Base-by-base conservation (phyloP, 2,329 filamentous ascomycete species). In the Talaromyces marneffei region DNA sequence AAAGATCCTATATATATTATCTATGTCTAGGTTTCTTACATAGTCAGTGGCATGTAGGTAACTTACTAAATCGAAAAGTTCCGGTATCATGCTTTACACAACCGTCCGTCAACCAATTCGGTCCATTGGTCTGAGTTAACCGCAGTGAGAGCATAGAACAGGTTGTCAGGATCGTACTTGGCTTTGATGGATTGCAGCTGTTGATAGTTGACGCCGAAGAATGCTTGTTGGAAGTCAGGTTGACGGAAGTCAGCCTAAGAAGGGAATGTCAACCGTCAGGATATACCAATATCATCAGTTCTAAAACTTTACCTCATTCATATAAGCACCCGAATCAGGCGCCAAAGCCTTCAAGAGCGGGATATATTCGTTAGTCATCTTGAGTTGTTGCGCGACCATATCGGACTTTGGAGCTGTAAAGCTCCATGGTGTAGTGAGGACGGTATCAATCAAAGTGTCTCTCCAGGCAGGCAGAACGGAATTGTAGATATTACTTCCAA, bases 381-480 rank as follows among this genome's bases (percentile, higher is more conserved):
- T 66, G 23, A 68, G 48, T 62, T 78, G 74, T 33, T 72, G 69
- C 0, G 65, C 71, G 4, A 75, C 29, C 71, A 76, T 77, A 3
- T 74, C 61, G 27, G 65, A 63, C 68, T 72, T 72, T 0, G 75
- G 71, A 0, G 75, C 74, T 4, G 72, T 75, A 61, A 74, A 73
- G 63, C 74, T 73, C 73, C 74, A 78, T 1, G 65, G 62, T 3
- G 71, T 74, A 10, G 73, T 71, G 31, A 77, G 71, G 10, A 77
- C 68, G 4, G 73, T 71, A 58, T 72, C 67, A 40, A 74, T 68
- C 35, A 75, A 48, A 1, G 74, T 70, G 20, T 74, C 68, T 55
- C 77, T 71, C 71, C 75, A 75, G 8, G 70, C 72, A 0, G 76
- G 73, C 61, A 75, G 72, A 18, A 79, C 74, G 20, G 77, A 71